A percentile compares a stretch with the other conserved stretches of the same genome.
Conservation (phyloP, 2,329 filamentous ascomycete species). For the Ascochyta clinopodiicola region DNA sequence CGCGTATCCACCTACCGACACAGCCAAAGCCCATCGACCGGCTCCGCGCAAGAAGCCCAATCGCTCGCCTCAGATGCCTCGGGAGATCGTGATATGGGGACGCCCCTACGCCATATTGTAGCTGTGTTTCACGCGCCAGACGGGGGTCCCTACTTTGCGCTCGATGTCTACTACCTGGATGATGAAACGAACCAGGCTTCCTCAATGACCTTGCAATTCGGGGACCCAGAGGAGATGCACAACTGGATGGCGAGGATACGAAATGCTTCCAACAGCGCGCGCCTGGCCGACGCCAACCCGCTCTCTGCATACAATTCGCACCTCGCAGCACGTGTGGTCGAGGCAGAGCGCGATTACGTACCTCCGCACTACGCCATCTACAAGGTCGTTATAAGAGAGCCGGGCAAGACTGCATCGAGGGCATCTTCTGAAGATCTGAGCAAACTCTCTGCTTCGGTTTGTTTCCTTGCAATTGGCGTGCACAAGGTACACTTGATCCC, state of each 20-base stretch:
- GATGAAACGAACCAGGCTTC: conserved; percentile 67
- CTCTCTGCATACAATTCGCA: conserved; percentile 67
- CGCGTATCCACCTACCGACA: conserved; percentile 59
- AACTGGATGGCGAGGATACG: conserved; percentile 70
- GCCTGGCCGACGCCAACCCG: conserved; percentile 58
- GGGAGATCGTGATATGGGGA: conserved; percentile 62
- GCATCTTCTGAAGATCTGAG: conserved; percentile 71
- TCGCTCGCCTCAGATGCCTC: conserved; percentile 57
- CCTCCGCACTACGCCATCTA: conserved; percentile 71
- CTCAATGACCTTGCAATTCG: conserved; percentile 69
- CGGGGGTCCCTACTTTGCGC: conserved; percentile 68
- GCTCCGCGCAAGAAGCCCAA: conserved; percentile 65
- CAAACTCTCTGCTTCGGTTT: conserved; percentile 69
- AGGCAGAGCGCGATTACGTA: conserved; percentile 72
- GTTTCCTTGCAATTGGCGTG: conserved; percentile 72
- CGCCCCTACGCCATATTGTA: conserved; percentile 70
- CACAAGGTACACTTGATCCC: conserved; percentile 74
- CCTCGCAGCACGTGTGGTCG: conserved; percentile 67
- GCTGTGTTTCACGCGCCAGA: conserved; percentile 72
- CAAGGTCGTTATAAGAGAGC: conserved; percentile 70
- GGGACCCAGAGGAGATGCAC: conserved; percentile 69
- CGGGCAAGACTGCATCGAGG: conserved; percentile 61
- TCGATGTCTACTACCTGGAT: conserved; percentile 73
- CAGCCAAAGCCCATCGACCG: conserved; percentile 63
- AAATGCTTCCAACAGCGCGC: conserved; percentile 63